Percentiles rank a stretch among this genome's conserved stretches.
phyloP scores from a whole-genome alignment of 495 filamentous ascomycete species.

The Penicillium simplicissimum region DNA sequence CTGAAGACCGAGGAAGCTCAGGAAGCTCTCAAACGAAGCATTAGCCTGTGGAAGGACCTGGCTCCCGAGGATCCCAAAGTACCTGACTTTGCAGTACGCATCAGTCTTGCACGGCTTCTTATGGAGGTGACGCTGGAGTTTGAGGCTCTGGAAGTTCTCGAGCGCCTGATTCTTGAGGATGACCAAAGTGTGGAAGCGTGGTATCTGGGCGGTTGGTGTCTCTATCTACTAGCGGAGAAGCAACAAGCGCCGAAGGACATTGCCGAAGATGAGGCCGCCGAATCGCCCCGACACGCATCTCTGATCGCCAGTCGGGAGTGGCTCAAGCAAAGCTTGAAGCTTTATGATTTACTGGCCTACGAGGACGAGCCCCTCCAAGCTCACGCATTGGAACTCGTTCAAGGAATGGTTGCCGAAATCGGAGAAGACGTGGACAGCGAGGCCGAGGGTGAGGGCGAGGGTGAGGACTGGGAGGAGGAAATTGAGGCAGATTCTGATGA shows the following conservation, averaged over 20 bases:
- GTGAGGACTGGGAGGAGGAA: constrained; percentile 46
- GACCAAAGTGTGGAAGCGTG: constrained; percentile 92
- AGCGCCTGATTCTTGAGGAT: constrained; percentile 80
- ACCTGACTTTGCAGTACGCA: constrained; percentile 79
- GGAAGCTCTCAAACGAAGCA: constrained; percentile 72
- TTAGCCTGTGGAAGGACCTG: constrained; percentile 76
- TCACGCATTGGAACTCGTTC: constrained; percentile 58
- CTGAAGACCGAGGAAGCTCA: constrained; percentile 71
- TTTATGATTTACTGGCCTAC: constrained; percentile 49
- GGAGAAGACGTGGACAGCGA: constrained; percentile 54
- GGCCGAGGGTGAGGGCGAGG: constrained; percentile 46
- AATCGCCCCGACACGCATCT: constrained; percentile 41
- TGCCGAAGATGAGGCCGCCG: constrained; percentile 27
- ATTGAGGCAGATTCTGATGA: constrained; percentile 47
- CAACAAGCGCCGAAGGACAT: constrained; percentile 45
- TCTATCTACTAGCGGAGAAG: constrained; percentile 76
- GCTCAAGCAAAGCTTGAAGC: constrained; percentile 51
- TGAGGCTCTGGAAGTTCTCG: constrained; percentile 80
- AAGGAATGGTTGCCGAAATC: constrained; percentile 56
- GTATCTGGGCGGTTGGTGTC: constrained; percentile 95
- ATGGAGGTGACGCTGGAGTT: constrained; percentile 88
- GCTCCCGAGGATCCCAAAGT: constrained; percentile 62
- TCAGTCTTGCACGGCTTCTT: constrained; percentile 79
- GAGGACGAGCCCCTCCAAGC: constrained; percentile 55
- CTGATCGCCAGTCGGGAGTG: constrained; percentile 52